Conservation (phyloP, 2,329 filamentous ascomycete species). For the Stachybotrys chlorohalonatus region DNA sequence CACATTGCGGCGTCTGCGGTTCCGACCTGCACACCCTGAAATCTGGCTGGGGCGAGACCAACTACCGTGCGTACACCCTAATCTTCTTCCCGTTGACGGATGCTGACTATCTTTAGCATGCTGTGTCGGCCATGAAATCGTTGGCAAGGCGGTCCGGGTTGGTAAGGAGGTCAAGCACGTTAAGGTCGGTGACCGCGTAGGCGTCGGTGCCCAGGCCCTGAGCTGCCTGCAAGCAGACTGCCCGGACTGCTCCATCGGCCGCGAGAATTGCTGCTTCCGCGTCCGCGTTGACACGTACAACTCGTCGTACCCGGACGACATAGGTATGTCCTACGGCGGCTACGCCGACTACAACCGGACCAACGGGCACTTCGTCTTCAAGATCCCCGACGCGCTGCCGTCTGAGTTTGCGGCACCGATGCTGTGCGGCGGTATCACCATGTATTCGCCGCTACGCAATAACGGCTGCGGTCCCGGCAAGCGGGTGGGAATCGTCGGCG, state of each 20-base stretch:
- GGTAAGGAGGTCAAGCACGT: constrained; percentile 37
- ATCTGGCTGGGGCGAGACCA: constrained; percentile 34
- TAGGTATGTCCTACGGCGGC: constrained; percentile 32
- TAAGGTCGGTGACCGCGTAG: constrained; percentile 51
- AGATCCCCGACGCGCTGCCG: constrained; percentile 27
- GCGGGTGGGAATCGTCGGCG: constrained; percentile 53
- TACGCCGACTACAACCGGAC: constrained; percentile 16
- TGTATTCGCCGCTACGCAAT: constrained; percentile 49
- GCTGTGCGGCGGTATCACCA: constrained; percentile 61
- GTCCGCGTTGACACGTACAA: constrained; percentile 40
- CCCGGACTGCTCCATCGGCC: constrained; percentile 26
- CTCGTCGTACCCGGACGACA: constrained; percentile 37
- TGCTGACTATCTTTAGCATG: constrained; percentile 21
- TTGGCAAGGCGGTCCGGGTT: constrained; percentile 44
- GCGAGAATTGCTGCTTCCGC: constrained; percentile 28
- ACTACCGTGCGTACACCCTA: constrained; percentile 19
- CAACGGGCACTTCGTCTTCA: constrained; percentile 32
- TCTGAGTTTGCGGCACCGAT: constrained; percentile 43
- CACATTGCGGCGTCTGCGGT: constrained; percentile 55
- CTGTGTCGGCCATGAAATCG: constrained; percentile 54
- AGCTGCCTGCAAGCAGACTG: constrained; percentile 36
- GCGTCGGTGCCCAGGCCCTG: constrained; percentile 48
- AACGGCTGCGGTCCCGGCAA: constrained; percentile 56
- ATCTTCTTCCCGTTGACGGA: not conserved
- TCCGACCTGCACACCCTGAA: constrained; percentile 47